phyloP scores from a whole-genome alignment of 352 stramenopile species.

The Pythium folliculosum region DNA sequence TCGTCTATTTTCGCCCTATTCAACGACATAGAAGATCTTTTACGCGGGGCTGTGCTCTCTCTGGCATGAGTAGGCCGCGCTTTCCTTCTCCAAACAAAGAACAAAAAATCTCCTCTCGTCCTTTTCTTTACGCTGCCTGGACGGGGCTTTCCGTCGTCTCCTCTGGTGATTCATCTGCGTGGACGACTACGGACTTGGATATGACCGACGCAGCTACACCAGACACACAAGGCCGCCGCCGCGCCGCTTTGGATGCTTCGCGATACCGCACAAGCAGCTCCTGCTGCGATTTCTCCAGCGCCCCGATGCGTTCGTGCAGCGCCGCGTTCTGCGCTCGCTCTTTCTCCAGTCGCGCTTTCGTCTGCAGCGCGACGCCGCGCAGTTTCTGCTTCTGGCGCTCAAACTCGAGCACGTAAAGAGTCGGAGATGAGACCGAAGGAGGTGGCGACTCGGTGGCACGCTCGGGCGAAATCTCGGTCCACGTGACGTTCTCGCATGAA shows the following conservation, averaged over 20 bases:
- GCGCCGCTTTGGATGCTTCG: slow-evolving; percentile 1
- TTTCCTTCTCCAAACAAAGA: too few relatives aligned
- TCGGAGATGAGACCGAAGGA: too few relatives aligned
- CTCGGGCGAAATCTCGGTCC: slow-evolving; percentile 2
- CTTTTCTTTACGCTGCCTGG: too few relatives aligned
- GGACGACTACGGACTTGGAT: too few relatives aligned
- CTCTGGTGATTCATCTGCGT: background rate
- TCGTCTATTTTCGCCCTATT: too few relatives aligned
- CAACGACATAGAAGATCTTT: too few relatives aligned
- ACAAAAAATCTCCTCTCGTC: too few relatives aligned
- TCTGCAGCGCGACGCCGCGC: background rate
- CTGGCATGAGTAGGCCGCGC: too few relatives aligned
- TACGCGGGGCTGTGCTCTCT: too few relatives aligned
- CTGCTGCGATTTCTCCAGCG: slow-evolving; percentile 15
- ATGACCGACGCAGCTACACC: too few relatives aligned
- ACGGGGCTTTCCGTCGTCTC: background rate
- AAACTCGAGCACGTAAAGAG: background rate
- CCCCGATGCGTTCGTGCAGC: slow-evolving; percentile 5
- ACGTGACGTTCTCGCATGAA: slow-evolving; percentile 3
- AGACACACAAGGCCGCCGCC: too few relatives aligned
- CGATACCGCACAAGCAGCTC: slow-evolving; percentile 28
- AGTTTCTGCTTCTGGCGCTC: slow-evolving; percentile 18
- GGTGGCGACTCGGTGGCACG: background rate
- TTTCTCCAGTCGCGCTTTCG: slow-evolving; percentile 11
- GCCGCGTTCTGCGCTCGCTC: slow-evolving; percentile 12